phyloP scores from a whole-genome alignment of 2,329 filamentous ascomycete species.

The Decorospora gaudefroyi region DNA sequence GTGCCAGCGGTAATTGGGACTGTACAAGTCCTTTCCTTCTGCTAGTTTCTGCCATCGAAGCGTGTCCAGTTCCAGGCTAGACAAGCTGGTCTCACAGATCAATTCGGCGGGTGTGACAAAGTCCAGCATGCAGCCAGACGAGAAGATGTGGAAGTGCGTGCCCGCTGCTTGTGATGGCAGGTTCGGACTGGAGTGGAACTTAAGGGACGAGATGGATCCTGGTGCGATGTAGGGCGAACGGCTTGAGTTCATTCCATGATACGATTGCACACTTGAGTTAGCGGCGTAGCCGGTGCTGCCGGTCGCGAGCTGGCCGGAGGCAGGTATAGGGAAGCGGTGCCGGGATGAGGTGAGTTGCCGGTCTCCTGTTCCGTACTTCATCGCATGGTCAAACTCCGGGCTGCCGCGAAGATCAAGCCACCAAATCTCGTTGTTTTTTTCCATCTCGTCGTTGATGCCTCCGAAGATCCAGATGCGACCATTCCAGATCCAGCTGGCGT shows the following conservation, averaged over 20 bases:
- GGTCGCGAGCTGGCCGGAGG: constrained; percentile 42
- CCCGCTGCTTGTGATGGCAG: constrained; percentile 88
- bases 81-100: constrained; percentile 88
- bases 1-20: constrained; percentile 91
- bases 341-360: constrained; percentile 41
- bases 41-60: constrained; percentile 94
- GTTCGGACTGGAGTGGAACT: constrained; percentile 84
- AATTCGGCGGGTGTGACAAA: constrained; percentile 92
- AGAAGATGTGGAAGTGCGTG: constrained; percentile 94
- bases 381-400: constrained; percentile 77
- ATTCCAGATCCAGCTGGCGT: constrained; percentile 90
- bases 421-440: constrained; percentile 94
- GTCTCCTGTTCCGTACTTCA: constrained; percentile 61
- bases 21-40: constrained; percentile 92
- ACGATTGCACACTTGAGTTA: constrained; percentile 66
- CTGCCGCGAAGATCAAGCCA: constrained; percentile 94
- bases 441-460: constrained; percentile 93
- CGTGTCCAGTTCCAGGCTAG: constrained; percentile 82
- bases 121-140: constrained; percentile 88
- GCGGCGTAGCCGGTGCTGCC: constrained; percentile 68
- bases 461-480: constrained; percentile 97
- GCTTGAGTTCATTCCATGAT: constrained; percentile 49
- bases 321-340: constrained; percentile 37
- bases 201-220: constrained; percentile 84
- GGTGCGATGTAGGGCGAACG: constrained; percentile 64